These are phyloP conservation scores for Mycoemilia scoparia DNA, from an alignment of 192 early-diverging fungal genomes.

Conservation along the genomic window DNA sequence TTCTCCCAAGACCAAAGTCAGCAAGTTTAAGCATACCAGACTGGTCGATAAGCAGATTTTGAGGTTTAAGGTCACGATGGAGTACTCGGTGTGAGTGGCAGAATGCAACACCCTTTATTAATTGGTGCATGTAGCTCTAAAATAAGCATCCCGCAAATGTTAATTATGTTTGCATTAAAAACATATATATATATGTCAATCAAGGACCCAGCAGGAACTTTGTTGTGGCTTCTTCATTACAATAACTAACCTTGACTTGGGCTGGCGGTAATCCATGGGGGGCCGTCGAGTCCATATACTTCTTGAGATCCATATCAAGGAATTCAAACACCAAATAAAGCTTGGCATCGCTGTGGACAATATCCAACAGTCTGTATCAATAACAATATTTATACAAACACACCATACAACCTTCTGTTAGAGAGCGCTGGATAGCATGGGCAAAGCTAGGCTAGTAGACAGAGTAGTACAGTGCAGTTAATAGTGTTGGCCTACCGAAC, in stretches of 20 bases:
- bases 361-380: slow-evolving; percentile 57
- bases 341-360: slow-evolving; percentile 69
- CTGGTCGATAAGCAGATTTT: slow-evolving; percentile 89
- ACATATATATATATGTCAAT: neutral
- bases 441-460: too few species aligned
- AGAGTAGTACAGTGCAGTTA: too few species aligned
- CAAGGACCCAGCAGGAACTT: slow-evolving; percentile 2
- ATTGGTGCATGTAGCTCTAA: slow-evolving; percentile 80
- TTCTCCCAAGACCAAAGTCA: slow-evolving; percentile 90
- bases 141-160: slow-evolving; percentile 16
- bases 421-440: too few species aligned
- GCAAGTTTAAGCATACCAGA: slow-evolving; percentile 75
- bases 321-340: slow-evolving; percentile 95
- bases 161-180: slow-evolving; percentile 2
- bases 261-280: slow-evolving; percentile 27
- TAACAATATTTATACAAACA: neutral
- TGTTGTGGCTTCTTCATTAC: too few species aligned
- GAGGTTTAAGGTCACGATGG: slow-evolving; percentile 96
- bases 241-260: slow-evolving; percentile 35
- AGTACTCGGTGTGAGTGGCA: slow-evolving; percentile 87
- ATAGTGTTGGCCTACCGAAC: slow-evolving; percentile 69
- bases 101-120: slow-evolving; percentile 69
- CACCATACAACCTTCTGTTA: too few species aligned
- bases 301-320: slow-evolving; percentile 76
- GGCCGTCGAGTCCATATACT: slow-evolving; percentile 55